Base-by-base conservation (phyloP, 2,329 filamentous ascomycete species). In the Fusarium nodosum region DNA sequence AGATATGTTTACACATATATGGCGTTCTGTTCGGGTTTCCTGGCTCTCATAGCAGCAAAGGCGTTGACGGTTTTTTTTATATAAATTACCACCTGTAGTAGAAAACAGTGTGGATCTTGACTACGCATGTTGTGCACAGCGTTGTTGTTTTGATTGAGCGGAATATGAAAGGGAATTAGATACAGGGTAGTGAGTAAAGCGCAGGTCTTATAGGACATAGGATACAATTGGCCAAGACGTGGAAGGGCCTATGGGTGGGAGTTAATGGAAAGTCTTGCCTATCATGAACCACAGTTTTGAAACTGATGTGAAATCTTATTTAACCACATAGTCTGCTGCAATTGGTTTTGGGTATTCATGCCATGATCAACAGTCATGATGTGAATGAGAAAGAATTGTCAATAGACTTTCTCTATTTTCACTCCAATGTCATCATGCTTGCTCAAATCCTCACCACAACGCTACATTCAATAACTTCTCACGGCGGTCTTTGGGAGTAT, bases 191-290 rank as follows among this genome's bases (percentile, higher is more conserved):
- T 38, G 24, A 39, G 53, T 52, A 48, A 41, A 46, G 30, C 31
- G 24, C 22, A 45, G 41, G 26, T 68, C 56, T 44, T 26, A 59
- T 44, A 45, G 47, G 20, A 20, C n/a, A 38, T 36, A 53, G 50
- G 53, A 64, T 70, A 38, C 24, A 54, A 53, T 38, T 38, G 48
- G 61, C 50, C 48, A 42, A 53, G 50, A 51, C 15, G 28, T 30
- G 3, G 28, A 39, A 52, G 41, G 46, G 28, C 30, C 18, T 33
- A 47, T 34, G 39, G 42, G 53, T 56, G 50, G 66, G 50, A 54
- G 57, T 60, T 64, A 47, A 70, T 69, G 58, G 53, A 64, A 70
- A 70, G 66, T 60, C 42, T 47, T 64, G 36, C n/a, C 24, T 22
- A 45, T 30, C 10, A 44, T 38, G 8, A 41, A 46, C 8, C 12